Evolutionary conservation across 2,329 filamentous ascomycete species (phyloP), one percentile per base, ranked within the genome.

Genomic region (Epichloe gansuensis): DNA sequence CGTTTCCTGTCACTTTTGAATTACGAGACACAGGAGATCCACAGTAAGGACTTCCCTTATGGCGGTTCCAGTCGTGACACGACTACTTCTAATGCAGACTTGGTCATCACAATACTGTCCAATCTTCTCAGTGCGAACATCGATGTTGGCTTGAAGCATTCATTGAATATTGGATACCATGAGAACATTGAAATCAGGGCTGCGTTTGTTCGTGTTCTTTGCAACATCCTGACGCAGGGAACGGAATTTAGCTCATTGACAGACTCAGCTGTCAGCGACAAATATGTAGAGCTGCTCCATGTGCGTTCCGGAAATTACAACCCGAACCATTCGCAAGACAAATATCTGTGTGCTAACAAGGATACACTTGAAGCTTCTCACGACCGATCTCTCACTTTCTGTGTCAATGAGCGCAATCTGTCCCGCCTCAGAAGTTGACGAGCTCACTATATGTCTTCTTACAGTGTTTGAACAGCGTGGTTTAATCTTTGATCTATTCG

Each of bases 51-150:
- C 23, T 56, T 61, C 13, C 54, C 55, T 38, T 55, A 67, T 11
- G 62, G 67, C n/a, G 59, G 69, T 4, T 56, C 66, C 2, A 62
- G 65, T 39, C 73, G 75, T 45, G 80, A 83, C 41, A 80, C 83
- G 47, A 64, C 69, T 12, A 67, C 73, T 13, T 75, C 77, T 1
- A 76, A 74, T 35, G 75, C 80, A 4, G 82, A 85, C 55, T 70
- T 85, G 35, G 77, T 81, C 4, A 85, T 86, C 55, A 79, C 75
- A 11, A 84, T 84, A 13, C 66, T 86, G 12, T 85, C 82, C 1
- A 86, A 86, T 57, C 71, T 86, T 1, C 67, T 86, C 7, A 85
- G 82, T 59, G 81, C 82, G 3, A 86, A 86, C 56, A 84, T 86
- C 35, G 82, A 86, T 58, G 81, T 86, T 39, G 82, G 82, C 3